Percentiles rank a stretch among this genome's conserved stretches.
phyloP scores from a whole-genome alignment of 2,329 filamentous ascomycete species.

The Nothopassalora personata region DNA sequence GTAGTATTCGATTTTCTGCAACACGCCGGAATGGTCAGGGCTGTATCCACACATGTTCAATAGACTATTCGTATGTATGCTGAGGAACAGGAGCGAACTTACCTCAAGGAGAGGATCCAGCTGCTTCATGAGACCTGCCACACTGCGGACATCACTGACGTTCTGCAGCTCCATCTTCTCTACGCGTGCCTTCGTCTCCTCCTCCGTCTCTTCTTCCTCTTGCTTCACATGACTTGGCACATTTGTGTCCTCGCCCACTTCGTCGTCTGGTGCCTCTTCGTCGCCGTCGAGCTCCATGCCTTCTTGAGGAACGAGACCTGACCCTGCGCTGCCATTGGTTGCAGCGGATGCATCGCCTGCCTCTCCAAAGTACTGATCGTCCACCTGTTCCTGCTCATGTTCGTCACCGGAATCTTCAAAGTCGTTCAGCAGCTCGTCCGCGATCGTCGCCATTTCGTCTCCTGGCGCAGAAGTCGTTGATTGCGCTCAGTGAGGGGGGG shows the following conservation, averaged over 20 bases:
- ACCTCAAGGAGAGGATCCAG: slow-evolving; percentile 78
- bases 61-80: slow-evolving; percentile 42
- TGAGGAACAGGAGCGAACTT: slow-evolving; percentile 42
- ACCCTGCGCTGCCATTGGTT: slow-evolving; percentile 6
- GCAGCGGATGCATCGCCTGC: slow-evolving; percentile 39
- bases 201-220: slow-evolving; percentile 56
- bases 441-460: slow-evolving; percentile 72
- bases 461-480: not conserved
- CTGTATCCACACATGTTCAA: slow-evolving; percentile 60
- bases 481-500: not conserved
- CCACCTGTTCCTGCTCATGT: slow-evolving; percentile 51
- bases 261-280: slow-evolving; percentile 47
- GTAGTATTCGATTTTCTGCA: slow-evolving; percentile 74
- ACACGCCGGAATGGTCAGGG: slow-evolving; percentile 58
- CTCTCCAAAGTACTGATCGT: slow-evolving; percentile 32
- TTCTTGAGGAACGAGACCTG: slow-evolving; percentile 47
- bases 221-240: slow-evolving; percentile 32
- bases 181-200: slow-evolving; percentile 69
- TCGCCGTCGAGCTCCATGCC: slow-evolving; percentile 52
- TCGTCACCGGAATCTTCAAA: slow-evolving; percentile 84
- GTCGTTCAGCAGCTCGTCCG: slow-evolving; percentile 87
- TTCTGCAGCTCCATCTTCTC: slow-evolving; percentile 74
- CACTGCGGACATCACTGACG: slow-evolving; percentile 72
- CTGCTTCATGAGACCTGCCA: slow-evolving; percentile 74
- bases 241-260: slow-evolving; percentile 39